Percentiles rank a stretch among this genome's conserved stretches.
Conservation (phyloP, 2,329 filamentous ascomycete species). For the Ophiostoma sp. region DNA sequence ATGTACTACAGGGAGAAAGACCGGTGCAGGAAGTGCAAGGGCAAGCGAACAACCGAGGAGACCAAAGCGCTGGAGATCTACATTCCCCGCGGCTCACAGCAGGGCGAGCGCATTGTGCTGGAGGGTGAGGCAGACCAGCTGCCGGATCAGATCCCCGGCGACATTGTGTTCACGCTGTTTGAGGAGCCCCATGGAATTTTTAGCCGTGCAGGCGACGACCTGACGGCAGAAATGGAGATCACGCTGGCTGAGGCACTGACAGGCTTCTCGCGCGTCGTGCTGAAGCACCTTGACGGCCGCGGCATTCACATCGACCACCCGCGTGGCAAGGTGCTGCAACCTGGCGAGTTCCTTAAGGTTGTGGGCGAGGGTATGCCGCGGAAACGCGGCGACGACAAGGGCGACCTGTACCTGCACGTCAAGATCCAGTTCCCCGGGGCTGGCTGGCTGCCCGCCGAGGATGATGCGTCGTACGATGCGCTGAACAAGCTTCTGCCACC, state of each 20-base stretch:
- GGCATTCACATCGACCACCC: conserved; percentile 78
- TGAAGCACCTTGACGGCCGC: conserved; percentile 89
- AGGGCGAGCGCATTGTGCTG: conserved; percentile 84
- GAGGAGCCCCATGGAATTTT: conserved; percentile 80
- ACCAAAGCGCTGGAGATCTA: conserved; percentile 96
- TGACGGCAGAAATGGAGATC: conserved; percentile 75
- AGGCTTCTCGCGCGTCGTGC: conserved; percentile 83
- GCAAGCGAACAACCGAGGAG: conserved; percentile 76
- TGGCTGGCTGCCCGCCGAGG: conserved; percentile 69
- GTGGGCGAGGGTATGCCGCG: conserved; percentile 89
- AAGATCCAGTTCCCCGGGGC: conserved; percentile 85
- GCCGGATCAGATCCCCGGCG: conserved; percentile 82
- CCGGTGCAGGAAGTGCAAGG: conserved; percentile 98
- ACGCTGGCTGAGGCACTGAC: conserved; percentile 77
- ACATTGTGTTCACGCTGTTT: conserved; percentile 83
- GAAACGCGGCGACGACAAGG: conserved; percentile 76
- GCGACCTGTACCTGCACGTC: conserved; percentile 81
- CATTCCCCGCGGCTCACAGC: conserved; percentile 78
- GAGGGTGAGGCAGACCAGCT: conserved; percentile 92
- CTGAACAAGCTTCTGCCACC: conserved; percentile 72
- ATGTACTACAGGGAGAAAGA: conserved; percentile 92
- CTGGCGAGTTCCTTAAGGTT: conserved; percentile 80
- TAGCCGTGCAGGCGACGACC: conserved; percentile 74
- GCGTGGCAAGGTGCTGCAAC: conserved; percentile 74
- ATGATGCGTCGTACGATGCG: conserved; percentile 53